Conservation (phyloP, 1,284 basidiomycete species). For the Austroboletus novae-zelandiae region DNA sequence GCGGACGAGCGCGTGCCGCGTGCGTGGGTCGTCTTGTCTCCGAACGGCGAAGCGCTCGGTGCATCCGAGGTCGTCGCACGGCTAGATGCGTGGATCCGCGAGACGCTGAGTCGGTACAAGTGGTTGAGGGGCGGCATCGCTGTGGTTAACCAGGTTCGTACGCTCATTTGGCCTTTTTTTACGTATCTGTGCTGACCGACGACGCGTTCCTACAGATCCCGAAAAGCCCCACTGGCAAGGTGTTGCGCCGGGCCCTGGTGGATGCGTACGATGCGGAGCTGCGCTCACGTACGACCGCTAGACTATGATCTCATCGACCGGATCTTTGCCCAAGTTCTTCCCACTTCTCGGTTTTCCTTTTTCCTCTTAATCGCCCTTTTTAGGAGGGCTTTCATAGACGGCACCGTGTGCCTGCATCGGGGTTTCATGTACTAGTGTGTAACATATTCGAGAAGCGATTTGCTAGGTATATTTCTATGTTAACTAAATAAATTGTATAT, state of each 20-base stretch:
- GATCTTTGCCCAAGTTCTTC: too few species aligned
- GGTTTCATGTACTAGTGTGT: too few species aligned
- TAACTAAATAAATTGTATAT: too few species aligned
- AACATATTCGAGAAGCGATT: too few species aligned
- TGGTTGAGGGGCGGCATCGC: constrained; percentile 69
- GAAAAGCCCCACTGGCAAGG: constrained; percentile 70
- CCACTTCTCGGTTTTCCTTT: too few species aligned
- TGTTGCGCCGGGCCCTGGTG: constrained; percentile 54
- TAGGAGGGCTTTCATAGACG: too few species aligned
- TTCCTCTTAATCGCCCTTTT: too few species aligned
- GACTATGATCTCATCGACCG: constrained; percentile 10
- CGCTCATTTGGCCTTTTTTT: background rate
- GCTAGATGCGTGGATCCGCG: constrained; percentile 58
- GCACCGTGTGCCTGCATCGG: too few species aligned
- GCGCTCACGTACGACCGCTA: constrained; percentile 12
- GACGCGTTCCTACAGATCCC: constrained; percentile 47
- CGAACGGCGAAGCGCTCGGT: constrained; percentile 48
- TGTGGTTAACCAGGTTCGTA: constrained; percentile 55
- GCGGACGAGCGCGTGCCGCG: constrained; percentile 67
- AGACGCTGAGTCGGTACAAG: constrained; percentile 66
- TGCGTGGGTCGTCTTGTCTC: constrained; percentile 70
- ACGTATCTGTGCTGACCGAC: background rate
- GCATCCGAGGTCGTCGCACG: constrained; percentile 39
- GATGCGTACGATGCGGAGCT: constrained; percentile 48
- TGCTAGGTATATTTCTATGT: too few species aligned